Conservation (phyloP, 306 rosid species). For the Pterocarpus santalinus region DNA sequence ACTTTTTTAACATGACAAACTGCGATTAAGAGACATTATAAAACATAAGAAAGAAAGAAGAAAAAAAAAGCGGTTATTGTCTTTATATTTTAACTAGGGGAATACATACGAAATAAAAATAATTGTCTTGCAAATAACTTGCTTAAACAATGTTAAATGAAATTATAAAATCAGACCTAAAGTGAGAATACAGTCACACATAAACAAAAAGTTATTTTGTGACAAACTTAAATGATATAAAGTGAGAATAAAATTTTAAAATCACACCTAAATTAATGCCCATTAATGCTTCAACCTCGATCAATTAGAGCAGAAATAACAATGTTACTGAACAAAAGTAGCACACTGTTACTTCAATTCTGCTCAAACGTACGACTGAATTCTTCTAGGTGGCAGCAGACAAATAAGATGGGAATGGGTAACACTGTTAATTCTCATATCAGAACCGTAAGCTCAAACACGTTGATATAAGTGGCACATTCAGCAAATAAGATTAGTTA, state of each 20-base stretch:
- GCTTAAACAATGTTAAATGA: not conserved
- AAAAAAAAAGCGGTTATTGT: no score
- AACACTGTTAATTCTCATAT: not conserved
- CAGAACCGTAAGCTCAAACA: not conserved
- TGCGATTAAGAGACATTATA: no score
- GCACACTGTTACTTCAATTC: not conserved
- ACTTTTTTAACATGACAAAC: no score
- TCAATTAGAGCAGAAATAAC: not conserved
- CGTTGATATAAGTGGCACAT: no score
- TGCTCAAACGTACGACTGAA: constrained; percentile 1
- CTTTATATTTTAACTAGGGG: no score
- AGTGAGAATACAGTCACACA: no score
- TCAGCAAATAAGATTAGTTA: no score
- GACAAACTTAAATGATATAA: not conserved
- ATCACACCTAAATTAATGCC: not conserved
- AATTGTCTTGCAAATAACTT: no score
- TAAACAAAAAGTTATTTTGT: not conserved
- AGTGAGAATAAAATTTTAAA: not conserved
- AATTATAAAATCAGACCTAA: not conserved
- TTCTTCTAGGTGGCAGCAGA: not conserved
- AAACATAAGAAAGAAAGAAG: no score
- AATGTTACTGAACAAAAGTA: not conserved
- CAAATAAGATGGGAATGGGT: not conserved
- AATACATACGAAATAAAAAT: no score
- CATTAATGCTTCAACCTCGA: not conserved